phyloP scores from a whole-genome alignment of 345 rosid species.

The Gossypium ekmanianum region DNA sequence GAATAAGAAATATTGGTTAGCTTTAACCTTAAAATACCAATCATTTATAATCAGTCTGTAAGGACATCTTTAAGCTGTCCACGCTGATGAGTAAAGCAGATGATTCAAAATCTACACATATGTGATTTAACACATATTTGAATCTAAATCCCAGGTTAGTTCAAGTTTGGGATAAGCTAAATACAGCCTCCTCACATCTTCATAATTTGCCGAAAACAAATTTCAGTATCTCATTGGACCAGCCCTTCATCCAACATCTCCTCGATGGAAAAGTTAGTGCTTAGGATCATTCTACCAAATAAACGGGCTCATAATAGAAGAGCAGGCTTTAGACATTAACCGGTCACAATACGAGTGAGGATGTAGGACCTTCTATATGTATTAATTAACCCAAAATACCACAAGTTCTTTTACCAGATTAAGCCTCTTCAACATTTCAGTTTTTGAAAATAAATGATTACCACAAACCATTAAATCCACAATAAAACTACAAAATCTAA shows the following conservation, averaged over 20 bases:
- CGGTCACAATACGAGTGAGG: not conserved
- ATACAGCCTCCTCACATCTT: not conserved
- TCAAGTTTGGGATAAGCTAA: not conserved
- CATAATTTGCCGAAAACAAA: not conserved
- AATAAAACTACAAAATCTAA: not conserved
- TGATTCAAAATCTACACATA: not conserved
- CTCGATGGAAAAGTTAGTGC: not conserved
- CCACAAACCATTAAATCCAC: not conserved
- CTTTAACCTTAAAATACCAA: not conserved
- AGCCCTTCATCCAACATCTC: not conserved
- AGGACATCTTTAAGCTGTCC: not conserved
- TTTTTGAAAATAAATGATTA: not conserved
- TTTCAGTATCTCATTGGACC: not conserved
- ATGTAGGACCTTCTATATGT: not conserved
- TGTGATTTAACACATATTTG: not conserved
- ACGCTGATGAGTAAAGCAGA: not conserved
- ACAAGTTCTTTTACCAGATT: not conserved
- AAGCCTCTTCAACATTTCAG: not conserved
- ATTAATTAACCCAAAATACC: not conserved
- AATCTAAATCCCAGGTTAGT: not conserved
- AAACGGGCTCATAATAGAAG: not conserved
- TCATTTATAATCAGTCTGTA: not conserved
- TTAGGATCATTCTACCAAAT: not conserved
- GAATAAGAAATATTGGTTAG: not conserved
- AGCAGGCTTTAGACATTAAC: not conserved